These are phyloP conservation scores for Odontarrhena argentea DNA, from an alignment of 345 rosid species.

Conservation along the genomic window DNA sequence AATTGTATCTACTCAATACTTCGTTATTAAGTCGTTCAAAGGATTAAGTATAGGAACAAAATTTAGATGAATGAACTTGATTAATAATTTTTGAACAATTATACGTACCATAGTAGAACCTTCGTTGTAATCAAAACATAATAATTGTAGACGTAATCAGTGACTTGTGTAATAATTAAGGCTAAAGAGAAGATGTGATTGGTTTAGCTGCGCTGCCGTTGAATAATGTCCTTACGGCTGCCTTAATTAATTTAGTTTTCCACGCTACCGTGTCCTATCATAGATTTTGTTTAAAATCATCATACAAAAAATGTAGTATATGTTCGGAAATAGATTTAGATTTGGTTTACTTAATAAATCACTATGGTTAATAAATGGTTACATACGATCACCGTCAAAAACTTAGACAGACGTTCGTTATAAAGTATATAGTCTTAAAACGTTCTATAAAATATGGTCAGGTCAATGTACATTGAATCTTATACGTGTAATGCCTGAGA, in stretches of 20 bases:
- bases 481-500: neutral
- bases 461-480: slow-evolving; percentile 16
- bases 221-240: slow-evolving; percentile 26
- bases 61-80: slow-evolving; percentile 14
- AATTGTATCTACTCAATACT: slow-evolving; percentile 15
- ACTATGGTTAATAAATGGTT: neutral
- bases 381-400: neutral
- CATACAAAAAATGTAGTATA: too few species aligned
- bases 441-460: neutral
- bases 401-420: too few species aligned
- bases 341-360: too few species aligned
- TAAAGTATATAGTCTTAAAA: too few species aligned
- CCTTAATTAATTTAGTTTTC: slow-evolving; percentile 1
- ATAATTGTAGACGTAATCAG: slow-evolving; percentile 25
- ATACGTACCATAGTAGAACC: slow-evolving; percentile 20
- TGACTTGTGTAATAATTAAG: slow-evolving; percentile 15
- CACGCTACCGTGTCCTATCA: slow-evolving; percentile 29
- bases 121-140: slow-evolving; percentile 30
- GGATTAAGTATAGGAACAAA: neutral
- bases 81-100: slow-evolving; percentile 19
- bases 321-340: too few species aligned
- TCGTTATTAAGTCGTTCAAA: slow-evolving; percentile 10
- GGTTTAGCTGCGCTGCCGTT: slow-evolving; percentile 32
- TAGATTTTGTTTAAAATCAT: slow-evolving; percentile 12
- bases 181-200: slow-evolving; percentile 28